These are phyloP conservation scores for Tetragonia tetragonoides DNA, from an alignment of 148 eudicot species.

Conservation along the genomic window DNA sequence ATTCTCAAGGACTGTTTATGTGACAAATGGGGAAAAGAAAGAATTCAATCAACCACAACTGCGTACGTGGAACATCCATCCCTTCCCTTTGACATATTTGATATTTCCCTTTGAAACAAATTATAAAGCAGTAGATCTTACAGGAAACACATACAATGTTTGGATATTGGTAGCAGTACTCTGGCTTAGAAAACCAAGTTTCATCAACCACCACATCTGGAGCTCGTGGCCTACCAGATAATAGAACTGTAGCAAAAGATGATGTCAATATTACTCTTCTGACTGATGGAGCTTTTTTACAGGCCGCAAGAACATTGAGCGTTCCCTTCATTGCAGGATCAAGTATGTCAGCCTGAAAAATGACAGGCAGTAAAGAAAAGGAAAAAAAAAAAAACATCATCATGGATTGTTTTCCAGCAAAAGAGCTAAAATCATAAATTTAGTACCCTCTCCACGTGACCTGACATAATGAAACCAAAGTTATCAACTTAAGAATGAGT, in stretches of 20 bases:
- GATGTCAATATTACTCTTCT: conserved; percentile 42
- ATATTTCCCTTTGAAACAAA: background rate
- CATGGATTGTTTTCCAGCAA: no score
- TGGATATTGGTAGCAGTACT: conserved; percentile 22
- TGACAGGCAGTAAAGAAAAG: no score
- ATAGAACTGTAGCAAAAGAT: conserved; percentile 32
- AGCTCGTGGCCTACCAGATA: conserved; percentile 18
- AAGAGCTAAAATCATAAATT: no score
- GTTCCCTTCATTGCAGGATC: conserved; percentile 46
- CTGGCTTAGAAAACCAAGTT: conserved; percentile 33
- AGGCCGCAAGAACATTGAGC: conserved; percentile 37
- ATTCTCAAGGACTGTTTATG: no score
- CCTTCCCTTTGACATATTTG: background rate
- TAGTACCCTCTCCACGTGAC: no score
- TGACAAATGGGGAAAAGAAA: no score
- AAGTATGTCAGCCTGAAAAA: conserved; percentile 28
- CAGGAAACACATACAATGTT: conserved; percentile 13
- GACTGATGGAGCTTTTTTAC: conserved; percentile 27
- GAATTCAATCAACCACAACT: no score
- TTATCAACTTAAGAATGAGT: no score
- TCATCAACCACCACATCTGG: conserved; percentile 38
- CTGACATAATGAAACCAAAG: no score
- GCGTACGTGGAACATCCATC: no score
- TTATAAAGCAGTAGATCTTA: background rate
- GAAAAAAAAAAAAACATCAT: no score